Percentiles rank a stretch among this genome's conserved stretches.
Evolutionary conservation across 2,329 filamentous ascomycete genomes (phyloP).

Genomic region (Pleoardoris graminearum): DNA sequence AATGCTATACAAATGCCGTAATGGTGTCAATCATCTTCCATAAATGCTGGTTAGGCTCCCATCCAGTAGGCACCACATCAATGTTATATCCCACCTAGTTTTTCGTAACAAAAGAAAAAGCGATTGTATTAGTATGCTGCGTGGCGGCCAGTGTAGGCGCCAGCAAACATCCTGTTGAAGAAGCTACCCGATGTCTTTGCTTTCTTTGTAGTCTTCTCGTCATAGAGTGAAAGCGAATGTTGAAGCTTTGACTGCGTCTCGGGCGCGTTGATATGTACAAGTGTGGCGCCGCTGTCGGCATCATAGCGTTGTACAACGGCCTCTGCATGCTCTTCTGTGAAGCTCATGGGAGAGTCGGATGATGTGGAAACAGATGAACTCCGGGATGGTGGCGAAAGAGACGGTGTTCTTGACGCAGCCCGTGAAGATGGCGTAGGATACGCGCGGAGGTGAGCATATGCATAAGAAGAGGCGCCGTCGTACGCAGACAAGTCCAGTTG

Average conservation of each 20-base stretch:
- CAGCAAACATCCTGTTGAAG: conserved; percentile 45
- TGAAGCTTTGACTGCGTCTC: conserved; percentile 36
- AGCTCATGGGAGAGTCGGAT: conserved; percentile 41
- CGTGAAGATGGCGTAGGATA: conserved; percentile 39
- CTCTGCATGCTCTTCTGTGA: conserved; percentile 38
- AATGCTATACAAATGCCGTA: conserved; percentile 18
- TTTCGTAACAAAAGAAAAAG: conserved; percentile 30
- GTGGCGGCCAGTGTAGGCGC: conserved; percentile 33
- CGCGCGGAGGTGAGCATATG: conserved; percentile 34
- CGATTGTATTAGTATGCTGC: conserved; percentile 36
- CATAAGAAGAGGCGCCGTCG: conserved; percentile 41
- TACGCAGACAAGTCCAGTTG: conserved; percentile 32
- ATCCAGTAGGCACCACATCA: conserved; percentile 29
- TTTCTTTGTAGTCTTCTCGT: conserved; percentile 47
- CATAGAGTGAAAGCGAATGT: conserved; percentile 43
- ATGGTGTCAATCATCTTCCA: conserved; percentile 7
- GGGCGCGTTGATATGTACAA: conserved; percentile 49
- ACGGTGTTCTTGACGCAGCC: conserved; percentile 53
- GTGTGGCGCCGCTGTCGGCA: conserved; percentile 45
- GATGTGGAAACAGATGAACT: conserved; percentile 42
- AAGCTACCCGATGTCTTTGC: conserved; percentile 43
- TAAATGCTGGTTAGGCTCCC: conserved; percentile 12
- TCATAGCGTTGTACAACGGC: conserved; percentile 48
- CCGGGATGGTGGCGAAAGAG: conserved; percentile 52
- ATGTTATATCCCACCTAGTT: conserved; percentile 19